phyloP scores from a whole-genome alignment of 148 eudicot species.

The Fallopia convolvulus region DNA sequence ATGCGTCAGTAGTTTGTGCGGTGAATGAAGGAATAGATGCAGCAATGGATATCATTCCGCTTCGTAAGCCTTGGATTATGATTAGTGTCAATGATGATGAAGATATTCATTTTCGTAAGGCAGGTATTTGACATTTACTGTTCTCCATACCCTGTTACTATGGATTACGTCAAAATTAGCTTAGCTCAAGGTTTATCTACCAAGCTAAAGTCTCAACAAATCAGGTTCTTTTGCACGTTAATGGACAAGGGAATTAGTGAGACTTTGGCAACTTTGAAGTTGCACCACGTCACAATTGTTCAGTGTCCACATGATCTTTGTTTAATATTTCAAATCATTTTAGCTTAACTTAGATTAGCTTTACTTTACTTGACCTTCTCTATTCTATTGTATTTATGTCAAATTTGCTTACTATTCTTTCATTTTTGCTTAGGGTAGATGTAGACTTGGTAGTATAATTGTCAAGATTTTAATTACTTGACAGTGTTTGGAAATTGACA shows the following conservation, averaged over 20 bases:
- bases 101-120: conserved; percentile 96
- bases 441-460: neutral
- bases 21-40: conserved; percentile 83
- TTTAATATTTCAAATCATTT: neutral
- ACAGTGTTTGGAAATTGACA: neutral
- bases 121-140: conserved; percentile 32
- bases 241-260: neutral
- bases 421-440: neutral
- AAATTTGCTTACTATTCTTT: no score
- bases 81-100: conserved; percentile 91
- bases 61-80: conserved; percentile 92
- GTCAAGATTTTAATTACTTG: neutral
- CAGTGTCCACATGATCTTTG: neutral
- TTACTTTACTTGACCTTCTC: neutral
- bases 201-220: neutral
- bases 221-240: neutral
- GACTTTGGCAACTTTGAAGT: neutral
- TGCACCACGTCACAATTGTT: neutral
- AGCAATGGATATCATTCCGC: conserved; percentile 43
- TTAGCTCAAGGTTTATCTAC: neutral
- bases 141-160: neutral
- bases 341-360: neutral
- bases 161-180: neutral
- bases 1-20: conserved; percentile 73
- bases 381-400: neutral